Conservation (phyloP, 2,329 filamentous ascomycete genomes). For the Aspergillus luchuensis region DNA sequence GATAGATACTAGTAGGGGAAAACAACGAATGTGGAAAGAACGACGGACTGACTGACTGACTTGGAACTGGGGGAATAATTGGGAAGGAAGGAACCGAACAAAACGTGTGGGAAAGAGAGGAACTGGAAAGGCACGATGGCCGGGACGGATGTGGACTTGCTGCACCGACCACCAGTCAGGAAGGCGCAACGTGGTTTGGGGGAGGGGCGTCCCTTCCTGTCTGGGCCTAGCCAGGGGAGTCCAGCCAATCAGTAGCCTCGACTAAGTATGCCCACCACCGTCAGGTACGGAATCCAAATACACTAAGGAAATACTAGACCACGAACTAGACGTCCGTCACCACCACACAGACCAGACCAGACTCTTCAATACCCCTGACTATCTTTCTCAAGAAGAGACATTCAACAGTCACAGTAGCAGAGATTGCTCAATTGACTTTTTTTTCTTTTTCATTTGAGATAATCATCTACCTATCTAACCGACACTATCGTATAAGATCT, state of each 20-base stretch:
- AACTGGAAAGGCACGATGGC: not conserved
- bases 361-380: not conserved
- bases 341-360: not conserved
- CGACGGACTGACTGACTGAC: no score
- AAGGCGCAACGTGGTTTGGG: conserved; percentile 14
- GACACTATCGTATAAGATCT: not conserved
- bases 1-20: no score
- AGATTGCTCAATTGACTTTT: not conserved
- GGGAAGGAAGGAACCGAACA: no score
- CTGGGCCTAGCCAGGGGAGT: conserved; percentile 22
- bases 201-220: not conserved
- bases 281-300: not conserved
- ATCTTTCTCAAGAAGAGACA: not conserved
- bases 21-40: no score
- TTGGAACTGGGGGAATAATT: no score
- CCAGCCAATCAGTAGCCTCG: not conserved
- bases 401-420: not conserved
- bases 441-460: not conserved
- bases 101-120: no score
- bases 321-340: not conserved
- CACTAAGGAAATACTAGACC: not conserved
- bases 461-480: no score
- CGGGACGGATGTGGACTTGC: not conserved
- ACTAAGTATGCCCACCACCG: not conserved
- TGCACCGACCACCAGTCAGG: not conserved